Evolutionary conservation across 371 early-diverging fungal species (phyloP), one percentile per base, ranked within the genome.

Genomic region (Rhizopus delemar): DNA sequence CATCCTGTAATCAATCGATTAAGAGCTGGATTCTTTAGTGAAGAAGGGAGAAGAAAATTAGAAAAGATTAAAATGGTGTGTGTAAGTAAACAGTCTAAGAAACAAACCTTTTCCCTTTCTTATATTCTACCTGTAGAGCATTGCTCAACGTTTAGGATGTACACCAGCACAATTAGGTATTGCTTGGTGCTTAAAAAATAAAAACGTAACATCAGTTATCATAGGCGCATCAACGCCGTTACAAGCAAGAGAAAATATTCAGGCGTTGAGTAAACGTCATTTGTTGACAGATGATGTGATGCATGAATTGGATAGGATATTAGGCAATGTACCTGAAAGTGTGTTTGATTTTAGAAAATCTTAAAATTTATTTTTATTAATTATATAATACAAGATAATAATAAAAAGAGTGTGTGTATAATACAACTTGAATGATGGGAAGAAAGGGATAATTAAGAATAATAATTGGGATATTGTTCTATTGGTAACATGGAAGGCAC

Each of bases 171-270:
- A 92, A 66, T 66, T 94, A 38, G 89, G 91, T 0, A 71, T 94
- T 55, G 93, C 92, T 9, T 94, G 94, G 94, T 89, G 89, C 65
- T 52, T 89, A 52, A 82, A 78, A 63, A 88, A 90, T 69, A 70
- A 74, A 31, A 63, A 80, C 57, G 74, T 86, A 11, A 78, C 82
- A 1, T 75, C 86, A 0, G 86, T 89, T 13, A 86, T 87, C 53
- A 84, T 82, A 41, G 90, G 93, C 9, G 94, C 92, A 7, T 82
- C 86, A 8, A 81, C 80, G 45, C 83, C 87, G 0, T 73, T 80
- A 46, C 93, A 94, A 80, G 80, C 92, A 7, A 74, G 68, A 53
- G 93, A 93, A 70, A 90, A 94, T 68, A 69, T 92, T 38, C 74
- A 82, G 63, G 82, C 90, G 3, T 57, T 92, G 6, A 68, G 61